Conservation (phyloP, 345 rosid genomes). For the Camelina hispida region DNA sequence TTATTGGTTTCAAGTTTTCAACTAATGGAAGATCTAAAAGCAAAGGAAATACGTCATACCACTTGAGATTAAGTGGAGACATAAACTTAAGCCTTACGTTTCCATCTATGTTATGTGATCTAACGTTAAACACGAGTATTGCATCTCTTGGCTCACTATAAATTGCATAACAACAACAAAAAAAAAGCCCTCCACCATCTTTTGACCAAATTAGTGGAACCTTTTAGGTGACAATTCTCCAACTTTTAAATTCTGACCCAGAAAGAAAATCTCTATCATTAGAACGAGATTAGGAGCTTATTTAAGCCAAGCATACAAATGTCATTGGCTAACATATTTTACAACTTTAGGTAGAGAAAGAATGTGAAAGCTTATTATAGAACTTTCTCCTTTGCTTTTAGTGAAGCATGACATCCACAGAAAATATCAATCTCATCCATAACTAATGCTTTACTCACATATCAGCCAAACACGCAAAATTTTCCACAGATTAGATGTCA, state of each 20-base stretch:
- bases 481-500: conserved; percentile 21
- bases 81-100: conserved; percentile 48
- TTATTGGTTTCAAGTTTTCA: conserved; percentile 41
- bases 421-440: conserved; percentile 41
- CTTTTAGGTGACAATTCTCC: conserved; percentile 37
- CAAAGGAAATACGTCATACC: conserved; percentile 43
- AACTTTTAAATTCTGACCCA: conserved; percentile 34
- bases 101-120: conserved; percentile 35
- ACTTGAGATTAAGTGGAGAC: conserved; percentile 43
- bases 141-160: conserved; percentile 36
- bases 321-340: conserved; percentile 34
- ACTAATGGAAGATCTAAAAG: conserved; percentile 42
- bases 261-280: conserved; percentile 16
- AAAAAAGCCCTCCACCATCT: conserved; percentile 37
- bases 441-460: conserved; percentile 28
- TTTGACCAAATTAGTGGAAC: conserved; percentile 46
- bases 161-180: conserved; percentile 25
- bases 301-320: conserved; percentile 32
- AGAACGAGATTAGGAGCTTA: conserved; percentile 38
- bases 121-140: conserved; percentile 34
- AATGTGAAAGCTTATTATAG: conserved; percentile 23
- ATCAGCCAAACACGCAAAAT: conserved; percentile 12
- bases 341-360: conserved; percentile 33
- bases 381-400: conserved; percentile 35
- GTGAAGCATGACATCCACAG: conserved; percentile 37